Percentiles rank a stretch among this genome's conserved stretches.
These are phyloP conservation scores for Agrocybe pediades DNA, from an alignment of 768 basidiomycete species.

Conservation along the genomic window DNA sequence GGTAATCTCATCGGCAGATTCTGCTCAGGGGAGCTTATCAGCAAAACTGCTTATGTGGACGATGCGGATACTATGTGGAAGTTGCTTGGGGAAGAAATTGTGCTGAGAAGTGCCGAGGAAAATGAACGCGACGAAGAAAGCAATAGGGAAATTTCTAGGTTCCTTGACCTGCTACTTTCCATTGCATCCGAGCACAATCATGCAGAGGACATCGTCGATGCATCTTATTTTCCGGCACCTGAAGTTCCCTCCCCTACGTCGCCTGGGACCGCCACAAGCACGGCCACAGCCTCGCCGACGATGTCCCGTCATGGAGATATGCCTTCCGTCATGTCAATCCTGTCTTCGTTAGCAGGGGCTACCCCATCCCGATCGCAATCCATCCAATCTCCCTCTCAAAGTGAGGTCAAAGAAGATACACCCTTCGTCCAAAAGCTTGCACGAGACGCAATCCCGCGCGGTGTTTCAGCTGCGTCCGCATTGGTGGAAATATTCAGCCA, in stretches of 20 bases:
- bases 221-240: slow-evolving; percentile 37
- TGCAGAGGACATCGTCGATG: slow-evolving; percentile 42
- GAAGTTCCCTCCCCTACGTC: slow-evolving; percentile 38
- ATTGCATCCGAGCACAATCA: slow-evolving; percentile 43
- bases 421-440: slow-evolving; percentile 15
- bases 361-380: slow-evolving; percentile 60
- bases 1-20: slow-evolving; percentile 57
- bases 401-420: slow-evolving; percentile 32
- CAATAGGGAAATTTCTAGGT: slow-evolving; percentile 22
- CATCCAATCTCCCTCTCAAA: slow-evolving; percentile 41
- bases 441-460: slow-evolving; percentile 34
- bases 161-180: slow-evolving; percentile 43
- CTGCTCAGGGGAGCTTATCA: slow-evolving; percentile 26
- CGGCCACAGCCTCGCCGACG: slow-evolving; percentile 49
- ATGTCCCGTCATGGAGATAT: slow-evolving; percentile 65
- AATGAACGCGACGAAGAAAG: slow-evolving; percentile 22
- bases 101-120: slow-evolving; percentile 51
- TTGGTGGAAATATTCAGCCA: slow-evolving; percentile 70
- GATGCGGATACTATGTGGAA: slow-evolving; percentile 51
- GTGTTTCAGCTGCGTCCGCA: slow-evolving; percentile 62
- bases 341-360: slow-evolving; percentile 59
- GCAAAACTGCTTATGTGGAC: slow-evolving; percentile 31
- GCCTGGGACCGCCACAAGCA: slow-evolving; percentile 23
- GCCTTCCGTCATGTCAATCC: slow-evolving; percentile 63
- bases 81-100: slow-evolving; percentile 70